Evolutionary conservation across 257 asterid genomes (phyloP).

Genomic region (Asclepias syriaca): DNA sequence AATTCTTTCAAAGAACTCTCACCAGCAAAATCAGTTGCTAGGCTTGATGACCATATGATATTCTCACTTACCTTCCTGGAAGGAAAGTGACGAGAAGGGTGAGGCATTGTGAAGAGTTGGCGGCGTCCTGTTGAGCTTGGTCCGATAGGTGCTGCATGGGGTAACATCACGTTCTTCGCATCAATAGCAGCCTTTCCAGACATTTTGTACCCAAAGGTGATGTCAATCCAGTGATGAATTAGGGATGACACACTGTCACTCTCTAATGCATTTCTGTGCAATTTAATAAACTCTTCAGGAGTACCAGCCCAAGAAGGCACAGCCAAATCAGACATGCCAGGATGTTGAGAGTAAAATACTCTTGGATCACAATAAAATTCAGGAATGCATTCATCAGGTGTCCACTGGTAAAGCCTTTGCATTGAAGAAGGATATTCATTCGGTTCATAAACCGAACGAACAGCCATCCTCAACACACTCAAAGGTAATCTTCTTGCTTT

Average conservation of each 20-base stretch:
- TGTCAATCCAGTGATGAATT: conserved; percentile 91
- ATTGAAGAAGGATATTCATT: conserved; percentile 93
- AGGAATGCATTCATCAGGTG: conserved; percentile 98
- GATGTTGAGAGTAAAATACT: conserved; percentile 67
- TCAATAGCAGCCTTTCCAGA: conserved; percentile 83
- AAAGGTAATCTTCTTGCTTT: conserved; percentile 95
- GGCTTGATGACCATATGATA: conserved; percentile 21
- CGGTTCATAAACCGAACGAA: conserved; percentile 98
- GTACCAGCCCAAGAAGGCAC: conserved; percentile 91
- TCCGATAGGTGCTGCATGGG: conserved; percentile 48
- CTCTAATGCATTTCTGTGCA: conserved; percentile 84
- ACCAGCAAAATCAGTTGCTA: conserved; percentile 21
- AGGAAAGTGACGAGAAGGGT: conserved; percentile 61
- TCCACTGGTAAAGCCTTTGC: conserved; percentile 97
- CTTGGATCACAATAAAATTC: conserved; percentile 88
- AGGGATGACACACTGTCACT: conserved; percentile 61
- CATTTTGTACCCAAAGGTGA: conserved; percentile 94
- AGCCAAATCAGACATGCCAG: conserved; percentile 93
- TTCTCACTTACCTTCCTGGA: conserved; percentile 20
- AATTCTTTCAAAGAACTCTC: conserved; percentile 39
- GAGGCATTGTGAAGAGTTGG: conserved; percentile 84
- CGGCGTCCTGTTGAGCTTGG: conserved; percentile 80
- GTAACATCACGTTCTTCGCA: conserved; percentile 92
- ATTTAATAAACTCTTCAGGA: conserved; percentile 76
- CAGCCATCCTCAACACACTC: conserved; percentile 73